Percentiles rank a stretch among this genome's conserved stretches.
phyloP scores from a whole-genome alignment of 768 basidiomycete genomes.

The Tylopilus rubrobrunneus region DNA sequence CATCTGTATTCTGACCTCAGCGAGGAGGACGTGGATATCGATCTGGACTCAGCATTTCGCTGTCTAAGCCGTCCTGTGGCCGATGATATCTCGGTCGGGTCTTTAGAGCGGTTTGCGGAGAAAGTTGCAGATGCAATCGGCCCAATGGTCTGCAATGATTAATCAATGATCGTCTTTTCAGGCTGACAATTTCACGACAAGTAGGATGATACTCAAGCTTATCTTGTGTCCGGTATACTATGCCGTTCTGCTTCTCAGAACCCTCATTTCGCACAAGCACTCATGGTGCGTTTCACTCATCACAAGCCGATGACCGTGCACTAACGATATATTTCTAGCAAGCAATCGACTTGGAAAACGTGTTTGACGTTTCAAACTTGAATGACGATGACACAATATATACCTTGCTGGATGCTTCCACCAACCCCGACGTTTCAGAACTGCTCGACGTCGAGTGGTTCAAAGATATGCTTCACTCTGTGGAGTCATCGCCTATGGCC shows the following conservation, averaged over 20 bases:
- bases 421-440: constrained; percentile 62
- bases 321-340: constrained; percentile 38
- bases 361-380: constrained; percentile 53
- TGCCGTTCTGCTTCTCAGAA: constrained; percentile 64
- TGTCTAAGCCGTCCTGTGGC: constrained; percentile 54
- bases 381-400: constrained; percentile 51
- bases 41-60: constrained; percentile 55
- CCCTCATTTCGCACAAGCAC: constrained; percentile 38
- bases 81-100: constrained; percentile 50
- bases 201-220: constrained; percentile 54
- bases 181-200: constrained; percentile 5
- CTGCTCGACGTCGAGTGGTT: constrained; percentile 40
- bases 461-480: constrained; percentile 20
- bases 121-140: constrained; percentile 53
- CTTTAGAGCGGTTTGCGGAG: constrained; percentile 51
- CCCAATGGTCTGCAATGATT: constrained; percentile 45
- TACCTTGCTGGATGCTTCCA: constrained; percentile 58
- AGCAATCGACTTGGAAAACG: constrained; percentile 47
- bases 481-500: constrained; percentile 28
- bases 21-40: constrained; percentile 46
- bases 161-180: neutral
- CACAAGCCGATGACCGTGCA: neutral
- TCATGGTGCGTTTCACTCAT: constrained; percentile 39
- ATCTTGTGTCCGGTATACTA: constrained; percentile 58
- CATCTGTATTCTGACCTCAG: constrained; percentile 62